Percentiles rank a stretch among this genome's conserved stretches.
phyloP scores from a whole-genome alignment of 208 protist genomes.

The Trypanosoma scelopori region DNA sequence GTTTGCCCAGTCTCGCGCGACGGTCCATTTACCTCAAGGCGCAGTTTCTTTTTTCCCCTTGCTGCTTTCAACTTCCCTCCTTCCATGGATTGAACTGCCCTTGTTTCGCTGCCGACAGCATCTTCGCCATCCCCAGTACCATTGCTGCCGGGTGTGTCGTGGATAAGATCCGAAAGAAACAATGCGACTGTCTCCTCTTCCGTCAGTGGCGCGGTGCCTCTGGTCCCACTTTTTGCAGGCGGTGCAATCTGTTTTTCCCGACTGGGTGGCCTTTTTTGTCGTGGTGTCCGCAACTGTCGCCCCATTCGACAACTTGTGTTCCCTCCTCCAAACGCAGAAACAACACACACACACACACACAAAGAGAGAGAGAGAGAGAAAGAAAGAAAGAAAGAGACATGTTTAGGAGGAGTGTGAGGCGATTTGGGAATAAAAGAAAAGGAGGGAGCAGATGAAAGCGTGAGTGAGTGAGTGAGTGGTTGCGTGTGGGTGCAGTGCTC shows the following conservation, averaged over 20 bases:
- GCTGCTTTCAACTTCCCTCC: background rate
- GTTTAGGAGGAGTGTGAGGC: no score
- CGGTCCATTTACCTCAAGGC: background rate
- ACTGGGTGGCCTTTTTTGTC: background rate
- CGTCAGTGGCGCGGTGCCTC: background rate
- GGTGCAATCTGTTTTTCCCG: background rate
- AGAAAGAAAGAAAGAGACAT: constrained; percentile 1
- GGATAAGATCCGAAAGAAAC: constrained; percentile 12
- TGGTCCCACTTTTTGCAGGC: background rate
- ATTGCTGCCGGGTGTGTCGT: no score
- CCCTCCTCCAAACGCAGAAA: background rate
- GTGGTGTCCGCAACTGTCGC: background rate
- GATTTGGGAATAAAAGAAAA: constrained; percentile 17
- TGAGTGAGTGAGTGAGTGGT: no score
- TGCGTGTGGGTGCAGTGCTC: no score
- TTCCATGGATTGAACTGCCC: background rate
- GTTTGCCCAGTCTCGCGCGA: background rate
- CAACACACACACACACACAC: background rate
- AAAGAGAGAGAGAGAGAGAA: background rate
- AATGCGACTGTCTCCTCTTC: constrained; percentile 18
- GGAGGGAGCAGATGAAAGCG: constrained; percentile 5
- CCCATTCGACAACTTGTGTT: background rate
- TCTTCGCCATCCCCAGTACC: background rate
- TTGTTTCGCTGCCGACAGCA: background rate
- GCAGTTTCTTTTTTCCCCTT: constrained; percentile 3